Evolutionary conservation across 2,329 filamentous ascomycete genomes (phyloP), one percentile per base, ranked within the genome.

Genomic region (Claviceps sp.): DNA sequence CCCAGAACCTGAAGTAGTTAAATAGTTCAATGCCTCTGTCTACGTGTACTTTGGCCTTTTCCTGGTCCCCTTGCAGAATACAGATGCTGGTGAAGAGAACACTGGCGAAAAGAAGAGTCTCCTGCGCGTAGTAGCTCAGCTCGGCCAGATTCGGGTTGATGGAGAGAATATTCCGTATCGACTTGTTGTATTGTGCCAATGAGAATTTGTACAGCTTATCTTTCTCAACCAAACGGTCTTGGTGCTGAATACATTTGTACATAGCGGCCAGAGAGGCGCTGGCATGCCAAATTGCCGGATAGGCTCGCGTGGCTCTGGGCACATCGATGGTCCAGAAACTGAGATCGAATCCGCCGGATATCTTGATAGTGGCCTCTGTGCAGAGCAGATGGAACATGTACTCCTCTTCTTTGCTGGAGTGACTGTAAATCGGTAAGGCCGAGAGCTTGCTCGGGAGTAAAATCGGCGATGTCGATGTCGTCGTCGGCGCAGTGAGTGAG

Each of bases 171-270:
- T 52, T 49, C 3, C 48, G 30, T 4, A 56, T 56, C 3, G 55
- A 54, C 11, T 54, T 50, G 34, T 50, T 56, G 14, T 55, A 54
- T n/a, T 58, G 57, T 20, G 38, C 37, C 13, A 57, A 44, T 2
- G 54, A 55, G 48, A 55, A 57, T 2, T 45, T 47, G 40, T 54
- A 52, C 3, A 52, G 50, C 20, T 50, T 24, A 22, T 48, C 51
- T 63, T 59, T 62, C 64, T 63, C 59, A 54, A 57, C 49, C 56
- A 47, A 40, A 55, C 26, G 13, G 11, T 47, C 37, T 51, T 56
- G 55, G 34, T 55, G 52, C 59, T 61, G 50, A 55, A 63, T 61
- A 45, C 64, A 40, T 38, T 51, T 52, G 30, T 50, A 49, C 45
- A 51, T 47, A 30, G 44, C 50, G 14, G 51, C 37, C 7, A 54